Evolutionary conservation across 2,329 filamentous ascomycete species (phyloP).

Genomic region (Fusarium transvaalense): DNA sequence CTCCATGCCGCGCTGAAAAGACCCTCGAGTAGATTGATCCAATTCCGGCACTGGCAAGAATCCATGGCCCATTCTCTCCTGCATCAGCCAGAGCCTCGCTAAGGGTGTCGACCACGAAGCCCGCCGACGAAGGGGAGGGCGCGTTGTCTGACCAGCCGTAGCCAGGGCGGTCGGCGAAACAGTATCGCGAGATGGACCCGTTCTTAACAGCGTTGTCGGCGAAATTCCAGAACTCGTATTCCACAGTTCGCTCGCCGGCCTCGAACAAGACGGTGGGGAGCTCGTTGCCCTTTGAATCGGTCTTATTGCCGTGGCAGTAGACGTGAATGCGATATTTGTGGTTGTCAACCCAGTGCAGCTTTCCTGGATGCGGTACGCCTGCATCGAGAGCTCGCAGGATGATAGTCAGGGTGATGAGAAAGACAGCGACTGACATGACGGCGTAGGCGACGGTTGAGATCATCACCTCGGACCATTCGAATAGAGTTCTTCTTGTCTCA

Average conservation of each 20-base stretch:
- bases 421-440: slow-evolving; percentile 73
- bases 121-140: slow-evolving; percentile 91
- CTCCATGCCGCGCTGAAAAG: slow-evolving; percentile 85
- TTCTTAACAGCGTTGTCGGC: slow-evolving; percentile 81
- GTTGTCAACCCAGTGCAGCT: slow-evolving; percentile 83
- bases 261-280: slow-evolving; percentile 89
- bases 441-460: slow-evolving; percentile 78
- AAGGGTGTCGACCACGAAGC: slow-evolving; percentile 90
- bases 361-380: slow-evolving; percentile 77
- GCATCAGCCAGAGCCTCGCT: slow-evolving; percentile 85
- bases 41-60: slow-evolving; percentile 86
- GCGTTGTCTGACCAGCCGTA: slow-evolving; percentile 90
- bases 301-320: slow-evolving; percentile 80
- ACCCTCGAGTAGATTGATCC: slow-evolving; percentile 92
- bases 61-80: slow-evolving; percentile 88
- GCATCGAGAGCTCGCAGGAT: slow-evolving; percentile 85
- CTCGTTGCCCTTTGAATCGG: slow-evolving; percentile 63
- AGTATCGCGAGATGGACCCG: slow-evolving; percentile 88
- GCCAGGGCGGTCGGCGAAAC: slow-evolving; percentile 94
- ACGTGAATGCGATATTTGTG: slow-evolving; percentile 90
- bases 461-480: slow-evolving; percentile 87
- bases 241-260: slow-evolving; percentile 82
- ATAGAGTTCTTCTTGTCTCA: slow-evolving; percentile 83
- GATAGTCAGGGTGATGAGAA: slow-evolving; percentile 84
- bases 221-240: slow-evolving; percentile 83